Evolutionary conservation across 148 eudicot genomes (phyloP), one percentile per base, ranked within the genome.

Genomic region (Simmondsia chinensis): DNA sequence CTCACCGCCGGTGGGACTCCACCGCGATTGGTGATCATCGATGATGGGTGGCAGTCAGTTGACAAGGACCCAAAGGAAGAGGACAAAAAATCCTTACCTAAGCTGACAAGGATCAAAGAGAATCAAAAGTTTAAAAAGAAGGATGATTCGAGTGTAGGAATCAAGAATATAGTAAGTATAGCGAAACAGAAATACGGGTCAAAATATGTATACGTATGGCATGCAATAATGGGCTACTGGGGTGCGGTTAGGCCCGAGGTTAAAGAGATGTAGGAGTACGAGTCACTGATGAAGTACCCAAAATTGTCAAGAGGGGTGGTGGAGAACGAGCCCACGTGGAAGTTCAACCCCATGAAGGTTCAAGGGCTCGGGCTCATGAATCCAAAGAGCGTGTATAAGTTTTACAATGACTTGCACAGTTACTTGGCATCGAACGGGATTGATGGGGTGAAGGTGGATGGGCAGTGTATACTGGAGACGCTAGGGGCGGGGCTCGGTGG

Each of bases 381-480:
- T 40, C 96, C 96, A 0, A 87, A 56, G 37, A 72, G 66, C 3
- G 94, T 73, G 35, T 67, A 63, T 76, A 71, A 74, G 60, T 87
- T 87, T 12, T 87, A 79, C 48, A 70, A 60, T 48, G 87, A 87
- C 57, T 54, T 79, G 46, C 96, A 87, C 26, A 53, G 57, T 5
- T 82, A 87, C 43, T 46, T 87, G 60, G 77, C 94, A 10, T 52
- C 68, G 10, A 83, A 80, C 25, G 96, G 94, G 25, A 46, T 87
- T 32, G 96, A 87, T 55, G 96, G 96, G 13, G 96, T 87, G 5
- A 87, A 87, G 64, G 96, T 87, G 46, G 96, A 87, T 29, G 96
- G 43, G 33, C 96, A 87, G 57, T 71, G 79, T 47, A 71, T 82
- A 18, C 66, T 87, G 61, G 96, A 87, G 68, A 82, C 96, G 0